Base-by-base conservation (phyloP, 768 basidiomycete genomes). In the Leccinum obscurum region DNA sequence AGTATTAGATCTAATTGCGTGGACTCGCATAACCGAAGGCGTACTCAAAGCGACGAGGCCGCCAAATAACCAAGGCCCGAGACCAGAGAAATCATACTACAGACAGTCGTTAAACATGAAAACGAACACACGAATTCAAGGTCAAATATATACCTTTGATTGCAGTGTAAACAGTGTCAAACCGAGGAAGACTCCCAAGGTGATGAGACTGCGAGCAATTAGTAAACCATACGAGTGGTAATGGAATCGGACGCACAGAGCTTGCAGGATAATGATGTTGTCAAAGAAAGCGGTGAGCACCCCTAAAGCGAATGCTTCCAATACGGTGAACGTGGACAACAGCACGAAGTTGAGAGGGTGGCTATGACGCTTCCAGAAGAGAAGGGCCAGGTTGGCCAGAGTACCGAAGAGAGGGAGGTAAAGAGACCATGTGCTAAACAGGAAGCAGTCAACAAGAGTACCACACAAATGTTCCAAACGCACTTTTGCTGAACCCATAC, bases 151-250 rank as follows among this genome's bases (percentile, higher is more conserved):
- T 62, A 90, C 91, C 81, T 96, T 96, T 59, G 91, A 92, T 73
- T 96, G 95, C 72, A 97, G 80, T 1, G 97, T 98, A 79, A 97
- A 98, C 55, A 98, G 74, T 0, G 95, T 98, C 62, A 99, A 77
- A 6, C 95, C 97, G 44, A 93, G 75, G 83, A 99, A 98, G 50
- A 98, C 88, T 14, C 94, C 94, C 3, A 92, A 77, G 1, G 95
- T 97, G 68, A 98, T 93, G 55, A 96, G 75, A 56, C 89, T 89
- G 71, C 35, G 44, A 49, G 46, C 56, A 37, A 67, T 68, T 34
- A 66, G 58, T 57, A 30, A 44, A 50, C 52, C 4, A 13, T 34
- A 52, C 52, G 22, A 44, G 30, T 52, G 20, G 34, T 50, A 14
- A 39, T 32, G 48, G 30, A 32, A 58, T 8, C 50, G 41, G 56